These are phyloP conservation scores for Vaccinium myrtillus DNA, from an alignment of 148 eudicot species.

Conservation along the genomic window DNA sequence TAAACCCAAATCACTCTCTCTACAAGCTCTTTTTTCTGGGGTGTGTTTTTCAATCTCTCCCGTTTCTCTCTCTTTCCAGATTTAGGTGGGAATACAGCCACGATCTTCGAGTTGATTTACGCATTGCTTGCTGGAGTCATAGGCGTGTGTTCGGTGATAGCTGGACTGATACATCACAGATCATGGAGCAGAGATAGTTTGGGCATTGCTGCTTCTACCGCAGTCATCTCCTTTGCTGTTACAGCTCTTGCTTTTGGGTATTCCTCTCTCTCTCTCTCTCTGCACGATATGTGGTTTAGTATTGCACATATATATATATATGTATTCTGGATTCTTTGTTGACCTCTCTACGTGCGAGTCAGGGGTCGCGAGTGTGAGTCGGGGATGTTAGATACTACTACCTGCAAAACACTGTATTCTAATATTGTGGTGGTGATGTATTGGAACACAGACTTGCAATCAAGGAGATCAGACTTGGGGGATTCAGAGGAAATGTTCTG, in stretches of 20 bases:
- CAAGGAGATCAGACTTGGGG: not conserved
- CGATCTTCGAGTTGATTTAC: not conserved
- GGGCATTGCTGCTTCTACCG: not conserved
- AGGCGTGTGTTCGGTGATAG: not conserved
- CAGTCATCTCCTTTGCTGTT: not conserved
- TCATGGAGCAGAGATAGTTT: not conserved
- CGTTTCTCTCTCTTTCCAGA: not conserved
- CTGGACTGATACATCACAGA: not conserved
- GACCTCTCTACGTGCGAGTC: no score
- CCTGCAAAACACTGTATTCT: not conserved
- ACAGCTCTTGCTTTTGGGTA: not conserved
- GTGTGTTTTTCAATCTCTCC: not conserved
- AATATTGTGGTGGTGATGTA: not conserved
- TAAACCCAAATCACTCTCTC: not conserved
- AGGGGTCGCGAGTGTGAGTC: not conserved
- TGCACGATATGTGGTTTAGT: no score
- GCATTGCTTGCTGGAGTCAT: not conserved
- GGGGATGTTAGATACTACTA: not conserved
- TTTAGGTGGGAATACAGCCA: not conserved
- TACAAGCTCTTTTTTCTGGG: not conserved
- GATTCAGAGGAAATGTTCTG: not conserved
- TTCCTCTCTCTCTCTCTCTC: not conserved
- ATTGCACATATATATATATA: no score
- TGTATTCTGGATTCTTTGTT: no score
- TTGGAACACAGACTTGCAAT: not conserved